Percentiles rank a stretch among this genome's conserved stretches.
These are phyloP conservation scores for Alternaria sp. DNA, from an alignment of 2,329 filamentous ascomycete genomes.

Conservation along the genomic window DNA sequence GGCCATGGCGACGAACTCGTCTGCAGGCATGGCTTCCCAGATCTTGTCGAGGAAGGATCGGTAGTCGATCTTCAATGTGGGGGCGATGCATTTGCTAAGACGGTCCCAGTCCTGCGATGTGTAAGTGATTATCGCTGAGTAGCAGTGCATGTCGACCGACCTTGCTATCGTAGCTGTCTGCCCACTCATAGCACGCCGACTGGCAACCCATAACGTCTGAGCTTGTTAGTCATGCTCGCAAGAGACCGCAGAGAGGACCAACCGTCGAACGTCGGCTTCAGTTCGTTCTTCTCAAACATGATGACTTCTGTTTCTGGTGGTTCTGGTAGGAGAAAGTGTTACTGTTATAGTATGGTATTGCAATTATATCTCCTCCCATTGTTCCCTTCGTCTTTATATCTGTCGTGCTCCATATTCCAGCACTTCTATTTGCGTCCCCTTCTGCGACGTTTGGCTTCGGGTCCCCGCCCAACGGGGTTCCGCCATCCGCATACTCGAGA, in stretches of 20 bases:
- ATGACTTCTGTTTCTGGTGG: conserved; percentile 4
- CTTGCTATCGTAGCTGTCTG: conserved; percentile 70
- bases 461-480: conserved; percentile 39
- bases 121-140: neutral
- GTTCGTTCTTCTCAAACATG: conserved; percentile 39
- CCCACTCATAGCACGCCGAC: conserved; percentile 65
- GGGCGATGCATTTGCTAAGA: conserved; percentile 67
- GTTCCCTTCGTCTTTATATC: conserved; percentile 30
- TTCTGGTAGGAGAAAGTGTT: neutral
- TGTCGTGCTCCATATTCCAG: conserved; percentile 10
- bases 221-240: conserved; percentile 18
- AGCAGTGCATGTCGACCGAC: conserved; percentile 22
- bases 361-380: neutral
- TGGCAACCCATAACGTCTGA: conserved; percentile 59
- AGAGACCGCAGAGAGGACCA: conserved; percentile 10
- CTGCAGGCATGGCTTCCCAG: conserved; percentile 63
- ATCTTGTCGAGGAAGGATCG: conserved; percentile 61
- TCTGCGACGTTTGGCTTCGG: conserved; percentile 34
- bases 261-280: conserved; percentile 46
- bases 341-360: neutral
- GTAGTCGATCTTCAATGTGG: conserved; percentile 73
- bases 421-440: conserved; percentile 13
- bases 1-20: conserved; percentile 61
- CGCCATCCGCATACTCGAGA: conserved; percentile 23
- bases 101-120: conserved; percentile 62